phyloP scores from a whole-genome alignment of 495 filamentous ascomycete genomes.

The Penicillium canescens region DNA sequence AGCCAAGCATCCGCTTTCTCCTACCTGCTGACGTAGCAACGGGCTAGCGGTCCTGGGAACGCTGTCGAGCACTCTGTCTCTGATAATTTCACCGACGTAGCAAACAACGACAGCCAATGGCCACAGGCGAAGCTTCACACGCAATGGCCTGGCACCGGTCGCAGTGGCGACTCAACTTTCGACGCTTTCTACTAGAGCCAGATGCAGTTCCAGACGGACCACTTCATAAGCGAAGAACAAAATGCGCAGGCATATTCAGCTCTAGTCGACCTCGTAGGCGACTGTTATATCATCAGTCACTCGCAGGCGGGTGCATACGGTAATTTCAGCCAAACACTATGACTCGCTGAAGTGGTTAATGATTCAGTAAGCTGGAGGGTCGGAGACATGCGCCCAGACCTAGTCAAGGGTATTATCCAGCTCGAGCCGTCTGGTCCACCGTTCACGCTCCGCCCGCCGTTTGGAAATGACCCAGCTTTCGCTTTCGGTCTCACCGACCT shows the following conservation, averaged over 20 bases:
- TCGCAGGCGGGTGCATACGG: constrained; percentile 29
- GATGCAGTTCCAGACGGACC: constrained; percentile 26
- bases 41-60: no score
- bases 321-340: neutral
- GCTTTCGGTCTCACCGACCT: no score
- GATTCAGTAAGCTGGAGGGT: constrained; percentile 19
- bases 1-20: no score
- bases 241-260: constrained; percentile 23
- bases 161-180: constrained; percentile 49
- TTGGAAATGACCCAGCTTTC: no score
- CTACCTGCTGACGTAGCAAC: no score
- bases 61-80: constrained; percentile 13
- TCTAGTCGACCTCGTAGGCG: constrained; percentile 33
- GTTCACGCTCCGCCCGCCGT: no score
- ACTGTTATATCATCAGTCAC: constrained; percentile 31
- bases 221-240: constrained; percentile 19
- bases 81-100: constrained; percentile 37
- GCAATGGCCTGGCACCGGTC: constrained; percentile 57
- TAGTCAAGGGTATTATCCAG: constrained; percentile 29
- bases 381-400: constrained; percentile 26
- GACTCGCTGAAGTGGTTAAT: neutral
- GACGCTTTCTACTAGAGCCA: constrained; percentile 40
- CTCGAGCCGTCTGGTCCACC: constrained; percentile 31
- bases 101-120: constrained; percentile 35
- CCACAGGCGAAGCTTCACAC: constrained; percentile 47